Evolutionary conservation across 305 asterid genomes (phyloP).

Genomic region (Fraxinus nigra): DNA sequence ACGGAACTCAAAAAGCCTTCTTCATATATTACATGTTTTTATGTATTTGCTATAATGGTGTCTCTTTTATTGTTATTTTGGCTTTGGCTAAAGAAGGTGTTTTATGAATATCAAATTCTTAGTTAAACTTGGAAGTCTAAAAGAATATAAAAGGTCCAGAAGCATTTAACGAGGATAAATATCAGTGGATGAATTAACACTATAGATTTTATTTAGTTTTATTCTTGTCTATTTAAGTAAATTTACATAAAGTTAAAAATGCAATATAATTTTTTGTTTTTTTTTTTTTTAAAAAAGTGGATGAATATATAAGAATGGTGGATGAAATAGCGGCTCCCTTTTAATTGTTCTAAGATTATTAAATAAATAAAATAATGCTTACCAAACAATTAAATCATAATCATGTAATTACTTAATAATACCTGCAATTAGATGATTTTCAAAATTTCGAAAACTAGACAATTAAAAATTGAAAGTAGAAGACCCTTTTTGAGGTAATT

Average conservation of each 20-base stretch:
- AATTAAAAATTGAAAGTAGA: too few species aligned
- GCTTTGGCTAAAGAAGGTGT: not conserved
- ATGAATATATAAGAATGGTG: not conserved
- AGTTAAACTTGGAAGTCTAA: not conserved
- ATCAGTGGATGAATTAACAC: not conserved
- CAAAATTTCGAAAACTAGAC: too few species aligned
- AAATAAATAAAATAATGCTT: too few species aligned
- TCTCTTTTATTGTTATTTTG: not conserved
- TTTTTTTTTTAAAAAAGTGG: not conserved
- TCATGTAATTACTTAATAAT: too few species aligned
- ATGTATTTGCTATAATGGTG: not conserved
- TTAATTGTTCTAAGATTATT: too few species aligned
- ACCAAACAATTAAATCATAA: too few species aligned
- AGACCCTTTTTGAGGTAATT: too few species aligned
- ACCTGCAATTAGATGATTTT: too few species aligned
- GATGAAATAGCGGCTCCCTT: not conserved
- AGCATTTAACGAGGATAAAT: not conserved
- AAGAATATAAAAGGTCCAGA: not conserved
- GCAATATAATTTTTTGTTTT: not conserved
- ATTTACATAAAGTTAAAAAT: not conserved
- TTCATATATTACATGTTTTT: not conserved
- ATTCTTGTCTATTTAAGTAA: not conserved
- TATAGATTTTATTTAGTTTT: too few species aligned
- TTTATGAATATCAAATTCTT: not conserved
- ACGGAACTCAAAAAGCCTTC: constrained; percentile 32